Evolutionary conservation across 2,329 filamentous ascomycete genomes (phyloP), one percentile per base, ranked within the genome.

Genomic region (Incumbomyces lentus): DNA sequence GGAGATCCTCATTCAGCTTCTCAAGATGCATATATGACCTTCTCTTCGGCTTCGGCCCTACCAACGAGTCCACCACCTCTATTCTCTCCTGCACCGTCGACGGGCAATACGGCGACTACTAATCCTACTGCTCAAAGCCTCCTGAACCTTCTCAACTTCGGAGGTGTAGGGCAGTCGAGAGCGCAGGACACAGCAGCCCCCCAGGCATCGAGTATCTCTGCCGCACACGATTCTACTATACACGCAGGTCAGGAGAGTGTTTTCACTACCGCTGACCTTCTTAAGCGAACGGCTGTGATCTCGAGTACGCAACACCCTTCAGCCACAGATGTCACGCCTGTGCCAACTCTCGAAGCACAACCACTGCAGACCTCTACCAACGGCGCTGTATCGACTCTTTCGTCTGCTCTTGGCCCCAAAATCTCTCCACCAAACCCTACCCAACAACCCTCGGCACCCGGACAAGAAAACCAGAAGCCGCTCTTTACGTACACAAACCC

Each of bases 401-500:
- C 40, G 7, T 6, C 11, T 14, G 13, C 29, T 14, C 12, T 11
- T 6, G 40, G 4, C 11, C 17, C 2, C 3, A 29, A 6, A 4
- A 42, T 6, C n/a, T 16, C 19, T 13, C 26, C 7, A 6, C 10
- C 40, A n/a, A 13, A 7, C 16, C 6, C 55, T 44, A 44, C 57
- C 26, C 61, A 62, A 47, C 60, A 59, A 38, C 3, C 33, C 14
- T 17, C 18, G 32, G 8, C 18, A 31, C 16, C 33, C 6, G 19
- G 16, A 8, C 14, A n/a, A 4, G 34, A 29, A 14, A 35, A 14
- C 12, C 34, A 36, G 11, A 63, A 62, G 54, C 61, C 72, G 44
- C 70, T 81, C 45, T 85, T 85, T 62, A 84, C 74, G 22, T 84
- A 85, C 63, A 73, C 80, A 56, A 86, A 86, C 56, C 82, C 82